A percentile compares a stretch with the other conserved stretches of the same genome.
These are phyloP conservation scores for Oryza nivara DNA, from an alignment of 176 grass and related monocot species.

Conservation along the genomic window DNA sequence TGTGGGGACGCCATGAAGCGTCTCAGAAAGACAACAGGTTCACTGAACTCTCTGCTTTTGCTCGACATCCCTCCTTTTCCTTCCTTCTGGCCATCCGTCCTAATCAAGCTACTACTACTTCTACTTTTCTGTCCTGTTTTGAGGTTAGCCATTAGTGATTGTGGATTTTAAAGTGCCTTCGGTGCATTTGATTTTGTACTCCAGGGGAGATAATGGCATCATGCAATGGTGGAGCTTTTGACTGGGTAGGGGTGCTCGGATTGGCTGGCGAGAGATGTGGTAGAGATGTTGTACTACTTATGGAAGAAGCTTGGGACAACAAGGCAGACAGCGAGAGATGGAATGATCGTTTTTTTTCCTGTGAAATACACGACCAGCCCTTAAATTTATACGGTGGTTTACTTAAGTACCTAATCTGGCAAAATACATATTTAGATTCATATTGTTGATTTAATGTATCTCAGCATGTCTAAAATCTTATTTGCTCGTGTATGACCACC, in stretches of 20 bases:
- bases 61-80: background rate
- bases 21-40: constrained; percentile 6
- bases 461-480: too few species aligned
- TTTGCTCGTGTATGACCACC: too few species aligned
- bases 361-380: too few species aligned
- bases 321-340: background rate
- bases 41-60: constrained; percentile 13
- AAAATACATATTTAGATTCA: too few species aligned
- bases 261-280: background rate
- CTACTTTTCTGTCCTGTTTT: background rate
- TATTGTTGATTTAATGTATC: too few species aligned
- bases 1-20: background rate
- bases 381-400: too few species aligned
- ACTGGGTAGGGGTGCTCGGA: background rate
- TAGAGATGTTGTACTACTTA: background rate
- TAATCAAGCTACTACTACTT: background rate
- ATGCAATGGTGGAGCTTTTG: constrained; percentile 5
- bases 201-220: background rate
- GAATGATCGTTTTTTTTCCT: background rate
- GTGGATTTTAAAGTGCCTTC: background rate
- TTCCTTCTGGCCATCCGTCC: background rate
- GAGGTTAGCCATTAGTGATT: background rate
- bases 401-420: too few species aligned
- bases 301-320: background rate
- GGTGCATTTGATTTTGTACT: background rate